Base-by-base conservation (phyloP, 768 basidiomycete species). In the Amanita polypyramis region DNA sequence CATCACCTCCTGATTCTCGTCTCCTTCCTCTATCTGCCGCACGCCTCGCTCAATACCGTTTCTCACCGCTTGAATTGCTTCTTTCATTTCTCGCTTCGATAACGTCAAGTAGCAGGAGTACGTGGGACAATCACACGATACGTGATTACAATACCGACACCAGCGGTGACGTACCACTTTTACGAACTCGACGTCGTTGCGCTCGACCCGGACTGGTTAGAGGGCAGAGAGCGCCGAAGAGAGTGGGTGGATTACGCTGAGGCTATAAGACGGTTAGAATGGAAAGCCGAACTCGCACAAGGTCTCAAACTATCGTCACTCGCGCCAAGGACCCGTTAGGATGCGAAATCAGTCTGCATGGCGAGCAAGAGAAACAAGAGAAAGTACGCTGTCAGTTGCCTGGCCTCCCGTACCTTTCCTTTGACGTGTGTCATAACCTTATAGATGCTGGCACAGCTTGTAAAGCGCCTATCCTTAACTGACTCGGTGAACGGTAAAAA, bases 161-260 rank as follows among this genome's bases (percentile, higher is more conserved):
- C 82, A 30, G 77, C 86, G 44, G 76, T 84, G 46, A 92, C 80
- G 33, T 92, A 90, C 67, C 89, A 92, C 66, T 90, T 92, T 55
- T 92, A 85, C 68, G 89, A 92, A 64, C 76, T 92, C 58, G 89
- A 92, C 65, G 87, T 90, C 41, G 70, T 75, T 12, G 69, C 67
- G 34, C 76, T 92, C 49, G 89, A 90, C 56, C 70, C 76, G 52
- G 80, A 85, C 52, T 92, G 89, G 89, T 68, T 86, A 50, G 89
- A 92, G 63, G 69, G 76, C 57, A 73, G 79, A 54, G 88, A 92
- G 68, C 79, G 89, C 52, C 73, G 70, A 62, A 69, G 89, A 56
- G 89, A 91, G 68, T 90, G 86, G 87, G 87, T 92, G 56, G 87
- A 90, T 64, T 89, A 82, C 57, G 77, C 80, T 38, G 89, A 91